Conservation (phyloP, 257 asterid species). For the Gentiana dahurica region DNA sequence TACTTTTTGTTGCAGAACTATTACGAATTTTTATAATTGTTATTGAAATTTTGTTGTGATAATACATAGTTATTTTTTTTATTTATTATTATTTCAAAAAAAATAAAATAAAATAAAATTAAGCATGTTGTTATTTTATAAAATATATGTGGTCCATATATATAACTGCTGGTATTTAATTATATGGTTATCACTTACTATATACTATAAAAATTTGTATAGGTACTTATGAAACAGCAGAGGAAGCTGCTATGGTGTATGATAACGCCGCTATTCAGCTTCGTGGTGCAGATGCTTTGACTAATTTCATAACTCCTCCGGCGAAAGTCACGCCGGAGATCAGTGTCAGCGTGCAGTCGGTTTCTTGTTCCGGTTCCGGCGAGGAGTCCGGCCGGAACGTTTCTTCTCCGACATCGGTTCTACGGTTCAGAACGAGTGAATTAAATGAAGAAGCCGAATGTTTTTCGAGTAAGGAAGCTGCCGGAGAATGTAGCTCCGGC, state of each 20-base stretch:
- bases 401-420: slow-evolving; percentile 15
- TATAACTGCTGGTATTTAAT: no score
- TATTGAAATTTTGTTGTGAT: no score
- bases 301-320: slow-evolving; percentile 33
- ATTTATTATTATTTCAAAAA: no score
- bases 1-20: no score
- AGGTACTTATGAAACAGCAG: slow-evolving; percentile 45
- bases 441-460: slow-evolving; percentile 28
- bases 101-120: no score
- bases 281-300: slow-evolving; percentile 40
- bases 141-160: no score
- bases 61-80: no score
- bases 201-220: slow-evolving; percentile 17
- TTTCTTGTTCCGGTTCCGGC: slow-evolving; percentile 56
- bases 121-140: no score
- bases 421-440: slow-evolving; percentile 23
- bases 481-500: slow-evolving; percentile 6
- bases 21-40: no score
- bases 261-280: slow-evolving; percentile 39
- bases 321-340: slow-evolving; percentile 12
- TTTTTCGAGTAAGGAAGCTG: slow-evolving; percentile 7
- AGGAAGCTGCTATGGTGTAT: slow-evolving; percentile 44
- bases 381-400: slow-evolving; percentile 33
- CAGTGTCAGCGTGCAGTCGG: slow-evolving; percentile 10
- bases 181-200: no score